Base-by-base conservation (phyloP, 768 basidiomycete genomes). In the Coprinopsis strossmayeri region DNA sequence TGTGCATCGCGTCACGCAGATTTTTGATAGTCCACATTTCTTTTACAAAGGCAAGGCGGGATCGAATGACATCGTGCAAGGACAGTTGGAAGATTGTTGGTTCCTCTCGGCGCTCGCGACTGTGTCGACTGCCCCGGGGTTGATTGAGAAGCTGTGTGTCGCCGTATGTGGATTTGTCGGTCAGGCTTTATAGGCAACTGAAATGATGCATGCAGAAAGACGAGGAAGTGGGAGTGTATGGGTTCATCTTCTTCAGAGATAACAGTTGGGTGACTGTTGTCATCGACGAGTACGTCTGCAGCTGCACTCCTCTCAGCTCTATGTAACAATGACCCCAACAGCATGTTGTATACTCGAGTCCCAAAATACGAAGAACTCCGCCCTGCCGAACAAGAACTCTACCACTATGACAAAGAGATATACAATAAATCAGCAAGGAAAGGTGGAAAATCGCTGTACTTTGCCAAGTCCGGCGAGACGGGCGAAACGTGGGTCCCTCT, bases 401-500 rank as follows among this genome's bases (percentile, higher is more conserved):
- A 78, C 55, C 76, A 78, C 57, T 61, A 70, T 13, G 72, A 78
- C 58, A 76, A 74, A 50, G 70, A 67, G 1, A 52, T 62, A 11
- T 79, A 71, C 56, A 72, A 76, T 52, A 59, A 59, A 30, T 64
- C 67, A 1, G 77, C 76, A 1, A 56, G 76, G 7, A 74, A 72
- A 45, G 74, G 76, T 24, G 69, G 69, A 17, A 76, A 76, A 55
- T 64, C 64, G 0, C 55, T 79, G 28, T 77, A 73, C 53, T 79
- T 78, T 57, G 74, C 77, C 13, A 68, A 65, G 42, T 73, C 71
- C 12, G 71, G 69, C 2, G 61, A 68, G 2, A 66, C 69, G 43
- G 70, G 69, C 27, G 77, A 77, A 50, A 77, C 75, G 2, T 78
- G 77, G 77, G 74, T 77, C 0, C 73, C 77, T 1, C 59, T 79